Evolutionary conservation across 768 basidiomycete genomes (phyloP).

Genomic region (Mycena crocata): DNA sequence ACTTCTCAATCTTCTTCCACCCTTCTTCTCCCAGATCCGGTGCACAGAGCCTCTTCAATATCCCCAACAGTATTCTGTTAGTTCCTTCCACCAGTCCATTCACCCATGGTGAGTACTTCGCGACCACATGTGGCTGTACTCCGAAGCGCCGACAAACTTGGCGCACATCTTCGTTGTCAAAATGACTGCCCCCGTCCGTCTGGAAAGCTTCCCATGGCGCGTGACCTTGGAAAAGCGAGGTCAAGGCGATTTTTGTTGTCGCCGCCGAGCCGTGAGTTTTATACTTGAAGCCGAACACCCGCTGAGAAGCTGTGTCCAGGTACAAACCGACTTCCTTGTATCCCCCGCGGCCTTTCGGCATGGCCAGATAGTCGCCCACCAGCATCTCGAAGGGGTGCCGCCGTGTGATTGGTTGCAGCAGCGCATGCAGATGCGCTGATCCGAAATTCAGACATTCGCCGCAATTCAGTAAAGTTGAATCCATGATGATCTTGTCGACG

Average conservation of each 20-base stretch:
- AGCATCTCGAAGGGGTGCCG: constrained; percentile 42
- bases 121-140: constrained; percentile 26
- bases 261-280: constrained; percentile 9
- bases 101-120: too few species aligned
- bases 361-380: constrained; percentile 41
- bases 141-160: constrained; percentile 19
- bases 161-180: constrained; percentile 32
- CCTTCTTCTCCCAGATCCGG: constrained; percentile 30
- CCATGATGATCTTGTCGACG: constrained; percentile 34
- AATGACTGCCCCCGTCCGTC: constrained; percentile 40
- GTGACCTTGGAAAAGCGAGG: constrained; percentile 32
- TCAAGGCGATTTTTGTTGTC: constrained; percentile 7
- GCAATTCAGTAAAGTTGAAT: constrained; percentile 38
- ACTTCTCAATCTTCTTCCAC: constrained; percentile 3
- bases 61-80: neutral
- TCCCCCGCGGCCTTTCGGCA: constrained; percentile 37
- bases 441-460: constrained; percentile 41
- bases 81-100: too few species aligned
- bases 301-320: constrained; percentile 29
- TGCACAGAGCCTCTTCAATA: neutral
- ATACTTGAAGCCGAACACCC: constrained; percentile 39
- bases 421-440: constrained; percentile 31
- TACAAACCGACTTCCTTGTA: constrained; percentile 31
- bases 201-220: too few species aligned
- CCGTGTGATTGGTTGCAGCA: constrained; percentile 42